Conservation (phyloP, 2,329 filamentous ascomycete species). For the Beauveria brongniartii region DNA sequence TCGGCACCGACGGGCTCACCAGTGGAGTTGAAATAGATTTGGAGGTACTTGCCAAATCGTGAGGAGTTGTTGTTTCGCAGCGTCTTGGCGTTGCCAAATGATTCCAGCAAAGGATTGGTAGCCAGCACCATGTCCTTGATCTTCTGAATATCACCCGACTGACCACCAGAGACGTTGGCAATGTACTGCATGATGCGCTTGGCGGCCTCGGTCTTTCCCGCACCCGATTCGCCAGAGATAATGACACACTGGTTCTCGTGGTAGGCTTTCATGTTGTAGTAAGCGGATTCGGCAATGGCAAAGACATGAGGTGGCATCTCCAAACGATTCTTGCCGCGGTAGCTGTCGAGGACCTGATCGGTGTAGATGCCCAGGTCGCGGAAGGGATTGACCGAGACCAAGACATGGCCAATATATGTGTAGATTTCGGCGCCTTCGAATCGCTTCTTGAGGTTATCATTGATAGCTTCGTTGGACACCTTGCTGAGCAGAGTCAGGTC, state of each 20-base stretch:
- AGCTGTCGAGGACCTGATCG: slow-evolving; percentile 84
- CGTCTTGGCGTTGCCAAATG: slow-evolving; percentile 97
- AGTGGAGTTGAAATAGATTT: slow-evolving; percentile 87
- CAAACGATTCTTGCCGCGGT: slow-evolving; percentile 92
- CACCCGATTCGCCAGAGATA: slow-evolving; percentile 96
- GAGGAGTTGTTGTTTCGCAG: slow-evolving; percentile 98
- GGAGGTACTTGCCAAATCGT: slow-evolving; percentile 94
- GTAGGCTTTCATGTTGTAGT: slow-evolving; percentile 99
- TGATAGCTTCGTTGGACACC: slow-evolving; percentile 98
- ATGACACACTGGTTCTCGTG: slow-evolving; percentile 99
- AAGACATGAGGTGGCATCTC: slow-evolving; percentile 96
- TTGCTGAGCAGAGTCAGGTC: slow-evolving; percentile 97
- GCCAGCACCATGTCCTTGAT: slow-evolving; percentile 99
- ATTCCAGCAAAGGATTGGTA: slow-evolving; percentile 93
- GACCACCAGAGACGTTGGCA: slow-evolving; percentile 85
- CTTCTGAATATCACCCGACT: slow-evolving; percentile 80
- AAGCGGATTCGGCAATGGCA: slow-evolving; percentile 88
- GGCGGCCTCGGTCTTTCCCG: slow-evolving; percentile 95
- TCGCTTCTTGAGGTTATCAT: slow-evolving; percentile 96
- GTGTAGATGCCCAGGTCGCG: slow-evolving; percentile 97
- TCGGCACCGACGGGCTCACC: slow-evolving; percentile 93
- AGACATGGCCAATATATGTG: slow-evolving; percentile 98
- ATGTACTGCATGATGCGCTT: slow-evolving; percentile 99
- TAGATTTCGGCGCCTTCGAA: slow-evolving; percentile 98
- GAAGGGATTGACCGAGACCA: slow-evolving; percentile 98